Evolutionary conservation across 2,329 filamentous ascomycete genomes (phyloP).

Genomic region (Colletotrichum paranaense): DNA sequence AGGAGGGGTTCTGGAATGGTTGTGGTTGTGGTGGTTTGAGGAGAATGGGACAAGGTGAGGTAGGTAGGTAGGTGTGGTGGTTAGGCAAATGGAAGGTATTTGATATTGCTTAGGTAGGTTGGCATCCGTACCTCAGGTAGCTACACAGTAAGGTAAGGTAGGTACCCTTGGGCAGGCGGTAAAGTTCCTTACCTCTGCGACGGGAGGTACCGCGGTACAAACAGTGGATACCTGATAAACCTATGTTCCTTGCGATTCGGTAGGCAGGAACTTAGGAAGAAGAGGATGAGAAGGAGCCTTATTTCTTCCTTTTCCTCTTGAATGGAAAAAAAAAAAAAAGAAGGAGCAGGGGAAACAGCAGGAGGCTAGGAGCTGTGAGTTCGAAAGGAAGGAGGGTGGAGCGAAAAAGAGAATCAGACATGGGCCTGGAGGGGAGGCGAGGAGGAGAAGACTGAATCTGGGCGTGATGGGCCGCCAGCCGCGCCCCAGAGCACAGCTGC

Average conservation of each 20-base stretch:
- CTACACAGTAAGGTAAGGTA: not conserved
- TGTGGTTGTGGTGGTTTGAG: not conserved
- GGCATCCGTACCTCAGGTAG: not conserved
- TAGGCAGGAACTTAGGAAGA: not conserved
- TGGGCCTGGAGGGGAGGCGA: not conserved
- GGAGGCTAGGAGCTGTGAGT: not conserved
- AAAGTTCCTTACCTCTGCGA: not conserved
- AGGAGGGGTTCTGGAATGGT: not conserved
- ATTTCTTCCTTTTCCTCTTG: not conserved
- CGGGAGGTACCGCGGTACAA: not conserved
- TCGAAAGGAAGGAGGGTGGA: constrained; percentile 6
- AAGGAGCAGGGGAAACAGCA: not conserved
- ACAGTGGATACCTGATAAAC: not conserved
- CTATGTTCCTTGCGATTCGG: constrained; percentile 2
- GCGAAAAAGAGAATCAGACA: constrained; percentile 14
- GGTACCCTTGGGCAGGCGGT: not conserved
- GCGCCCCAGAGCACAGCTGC: not conserved
- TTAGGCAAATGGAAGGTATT: constrained; percentile 8
- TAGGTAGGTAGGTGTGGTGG: not conserved
- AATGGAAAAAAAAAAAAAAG: not conserved
- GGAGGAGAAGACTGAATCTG: not conserved
- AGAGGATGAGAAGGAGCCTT: not conserved
- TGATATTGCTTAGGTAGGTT: not conserved
- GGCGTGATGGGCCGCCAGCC: not conserved
- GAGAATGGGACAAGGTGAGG: not conserved